These are phyloP conservation scores for Yamadazyma atlantica DNA, from an alignment of 1,139 yeast species.

Conservation along the genomic window DNA sequence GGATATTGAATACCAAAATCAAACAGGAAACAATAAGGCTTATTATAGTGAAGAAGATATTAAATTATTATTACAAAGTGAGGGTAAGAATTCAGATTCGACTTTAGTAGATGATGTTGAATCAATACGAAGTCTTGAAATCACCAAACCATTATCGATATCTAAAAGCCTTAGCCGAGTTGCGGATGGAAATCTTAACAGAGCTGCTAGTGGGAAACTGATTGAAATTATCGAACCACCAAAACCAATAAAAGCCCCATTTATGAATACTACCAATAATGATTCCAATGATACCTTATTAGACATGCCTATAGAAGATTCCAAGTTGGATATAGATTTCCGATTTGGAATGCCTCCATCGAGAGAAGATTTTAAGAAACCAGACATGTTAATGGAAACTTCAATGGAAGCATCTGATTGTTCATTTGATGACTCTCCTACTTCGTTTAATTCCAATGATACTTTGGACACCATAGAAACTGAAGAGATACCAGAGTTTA, in stretches of 20 bases:
- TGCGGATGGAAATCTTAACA: background rate
- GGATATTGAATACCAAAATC: slow-evolving; percentile 13
- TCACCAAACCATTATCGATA: slow-evolving; percentile 25
- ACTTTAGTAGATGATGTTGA: slow-evolving; percentile 27
- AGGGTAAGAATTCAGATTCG: slow-evolving; percentile 19
- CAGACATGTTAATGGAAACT: background rate
- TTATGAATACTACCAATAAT: slow-evolving; percentile 9
- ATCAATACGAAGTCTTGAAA: slow-evolving; percentile 11
- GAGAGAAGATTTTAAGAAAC: too few relatives aligned
- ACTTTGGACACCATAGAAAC: slow-evolving; percentile 10
- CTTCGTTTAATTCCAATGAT: slow-evolving; percentile 9
- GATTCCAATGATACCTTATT: slow-evolving; percentile 20
- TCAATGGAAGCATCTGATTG: background rate
- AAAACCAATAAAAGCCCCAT: background rate
- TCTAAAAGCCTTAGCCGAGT: slow-evolving; percentile 18
- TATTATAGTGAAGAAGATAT: slow-evolving; percentile 39
- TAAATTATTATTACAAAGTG: slow-evolving; percentile 19
- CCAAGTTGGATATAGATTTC: slow-evolving; percentile 11
- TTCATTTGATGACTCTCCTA: slow-evolving; percentile 5
- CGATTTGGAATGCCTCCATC: background rate
- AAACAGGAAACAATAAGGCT: slow-evolving; percentile 18
- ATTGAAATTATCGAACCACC: slow-evolving; percentile 4
- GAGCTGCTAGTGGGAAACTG: slow-evolving; percentile 3
- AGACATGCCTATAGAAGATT: slow-evolving; percentile 12
- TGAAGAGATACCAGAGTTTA: slow-evolving; percentile 4